Percentiles rank a stretch among this genome's conserved stretches.
These are phyloP conservation scores for Tardiomyces depauwii DNA, from an alignment of 1,139 yeast genomes.

Conservation along the genomic window DNA sequence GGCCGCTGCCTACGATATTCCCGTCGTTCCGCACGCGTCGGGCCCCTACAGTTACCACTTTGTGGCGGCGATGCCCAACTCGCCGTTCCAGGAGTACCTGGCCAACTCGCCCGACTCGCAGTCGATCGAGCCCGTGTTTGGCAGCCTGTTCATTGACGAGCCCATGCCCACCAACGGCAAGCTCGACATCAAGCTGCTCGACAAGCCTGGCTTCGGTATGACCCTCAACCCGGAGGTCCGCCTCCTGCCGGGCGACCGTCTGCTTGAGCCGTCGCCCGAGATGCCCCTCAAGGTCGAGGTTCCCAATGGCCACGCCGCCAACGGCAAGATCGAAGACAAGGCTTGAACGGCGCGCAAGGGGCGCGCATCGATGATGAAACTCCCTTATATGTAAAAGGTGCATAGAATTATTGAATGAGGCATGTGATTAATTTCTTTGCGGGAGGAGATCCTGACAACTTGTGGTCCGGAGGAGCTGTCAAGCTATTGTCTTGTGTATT, in stretches of 20 bases:
- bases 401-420: too few species aligned
- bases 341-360: too few species aligned
- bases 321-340: too few species aligned
- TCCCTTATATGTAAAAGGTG: too few species aligned
- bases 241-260: slow-evolving; percentile 31
- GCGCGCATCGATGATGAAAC: too few species aligned
- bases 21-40: slow-evolving; percentile 41
- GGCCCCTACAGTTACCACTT: slow-evolving; percentile 42
- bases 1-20: slow-evolving; percentile 41
- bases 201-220: slow-evolving; percentile 40
- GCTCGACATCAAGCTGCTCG: slow-evolving; percentile 28
- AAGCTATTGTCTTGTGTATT: too few species aligned
- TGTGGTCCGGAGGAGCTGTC: too few species aligned
- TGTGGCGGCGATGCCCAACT: slow-evolving; percentile 36
- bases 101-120: slow-evolving; percentile 39
- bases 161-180: slow-evolving; percentile 36
- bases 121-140: slow-evolving; percentile 37
- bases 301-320: too few species aligned
- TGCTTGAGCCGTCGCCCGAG: slow-evolving; percentile 32
- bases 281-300: slow-evolving; percentile 19
- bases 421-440: too few species aligned
- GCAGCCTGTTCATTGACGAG: slow-evolving; percentile 34
- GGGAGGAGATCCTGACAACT: too few species aligned
- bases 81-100: slow-evolving; percentile 41
- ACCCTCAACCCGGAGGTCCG: slow-evolving; percentile 33